Evolutionary conservation across 768 basidiomycete species (phyloP), one percentile per base, ranked within the genome.

Genomic region (Termitomyces sp.): DNA sequence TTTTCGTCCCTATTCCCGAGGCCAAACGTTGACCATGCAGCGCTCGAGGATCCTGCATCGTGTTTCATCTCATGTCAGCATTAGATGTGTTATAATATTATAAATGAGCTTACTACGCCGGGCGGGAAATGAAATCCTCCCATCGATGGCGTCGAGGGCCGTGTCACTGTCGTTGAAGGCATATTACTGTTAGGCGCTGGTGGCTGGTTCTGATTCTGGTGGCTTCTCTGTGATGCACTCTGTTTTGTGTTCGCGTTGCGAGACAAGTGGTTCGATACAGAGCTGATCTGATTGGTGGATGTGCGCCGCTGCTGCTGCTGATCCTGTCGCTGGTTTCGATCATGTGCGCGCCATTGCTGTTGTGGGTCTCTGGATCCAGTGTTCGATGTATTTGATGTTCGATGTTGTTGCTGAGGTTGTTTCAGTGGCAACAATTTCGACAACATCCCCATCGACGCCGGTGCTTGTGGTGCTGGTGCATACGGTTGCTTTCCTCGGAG

Each of bases 111-210:
- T 60, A 81, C 82, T 68, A 74, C 66, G 23, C 75, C 78, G 49
- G 75, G 67, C 0, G 78, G 77, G 54, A 78, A 77, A 62, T 79
- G 72, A 61, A 79, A 83, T 1, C 79, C 79, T 28, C 81, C 81
- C 56, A 74, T 68, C 2, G 79, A 73, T 23, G 73, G 74, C 40
- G 70, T 68, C 17, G 64, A 35, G 12, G 71, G 62, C 37, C 67
- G 67, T 55, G 63, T 54, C 46, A 54, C 54, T 33, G 53, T 50
- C 26, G 11, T 44, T 17, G 58, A 54, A 23, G 46, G 40, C 42
- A 41, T 5, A n/a, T 28, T 45, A 23, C 33, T 47, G 55, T 28
- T 17, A 19, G 38, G 28, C 33, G 35, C 48, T 33, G 50, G 52
- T 49, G 52, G 50, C 17, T 50, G 50, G 40, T 54, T 67, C 55